These are phyloP conservation scores for Allium fistulosum DNA, from an alignment of 106 monocot species.

Conservation along the genomic window DNA sequence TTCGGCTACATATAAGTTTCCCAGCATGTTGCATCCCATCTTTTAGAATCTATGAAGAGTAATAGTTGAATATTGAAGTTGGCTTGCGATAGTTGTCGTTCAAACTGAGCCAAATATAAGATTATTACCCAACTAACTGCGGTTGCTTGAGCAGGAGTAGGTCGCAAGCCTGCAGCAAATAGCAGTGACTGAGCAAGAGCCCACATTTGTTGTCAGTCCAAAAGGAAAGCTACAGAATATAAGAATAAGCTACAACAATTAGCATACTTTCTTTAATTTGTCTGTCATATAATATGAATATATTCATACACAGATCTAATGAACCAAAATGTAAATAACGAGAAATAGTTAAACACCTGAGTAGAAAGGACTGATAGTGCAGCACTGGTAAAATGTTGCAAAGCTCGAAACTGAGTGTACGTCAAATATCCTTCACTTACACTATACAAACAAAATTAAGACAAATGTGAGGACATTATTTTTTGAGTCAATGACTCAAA, in stretches of 20 bases:
- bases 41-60: conserved; percentile 59
- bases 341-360: conserved; percentile 46
- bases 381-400: conserved; percentile 95
- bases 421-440: conserved; percentile 90
- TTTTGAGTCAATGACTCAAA: no score
- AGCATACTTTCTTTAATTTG: conserved; percentile 6
- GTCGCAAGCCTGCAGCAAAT: conserved; percentile 97
- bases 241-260: conserved; percentile 1
- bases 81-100: not conserved
- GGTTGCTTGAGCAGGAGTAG: conserved; percentile 94
- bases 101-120: not conserved
- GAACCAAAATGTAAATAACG: not conserved
- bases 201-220: conserved; percentile 28
- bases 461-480: no score
- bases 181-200: conserved; percentile 75
- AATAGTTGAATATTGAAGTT: conserved; percentile 10
- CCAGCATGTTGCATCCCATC: conserved; percentile 99
- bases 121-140: conserved; percentile 91
- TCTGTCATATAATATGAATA: not conserved
- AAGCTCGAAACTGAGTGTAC: conserved; percentile 75
- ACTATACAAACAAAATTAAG: conserved; percentile 26
- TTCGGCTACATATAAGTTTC: conserved; percentile 87
- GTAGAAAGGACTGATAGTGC: conserved; percentile 84
- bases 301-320: not conserved
- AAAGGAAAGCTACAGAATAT: conserved; percentile 13